Base-by-base conservation (phyloP, 2,329 filamentous ascomycete genomes). In the Penicillium sp. region DNA sequence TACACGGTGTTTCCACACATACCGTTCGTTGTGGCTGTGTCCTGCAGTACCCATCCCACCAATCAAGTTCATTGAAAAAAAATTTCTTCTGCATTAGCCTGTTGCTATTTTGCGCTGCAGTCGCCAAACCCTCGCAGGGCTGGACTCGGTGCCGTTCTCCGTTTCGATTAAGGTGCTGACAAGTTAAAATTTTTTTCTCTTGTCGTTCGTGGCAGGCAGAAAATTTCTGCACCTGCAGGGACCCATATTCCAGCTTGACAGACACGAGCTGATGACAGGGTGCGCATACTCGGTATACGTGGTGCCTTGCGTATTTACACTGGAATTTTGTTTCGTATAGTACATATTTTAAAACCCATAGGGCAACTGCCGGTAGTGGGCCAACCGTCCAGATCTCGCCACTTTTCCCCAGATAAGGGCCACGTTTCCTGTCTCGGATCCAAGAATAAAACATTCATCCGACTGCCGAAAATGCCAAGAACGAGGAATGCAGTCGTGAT, bases 81-180 rank as follows among this genome's bases (percentile, higher is more conserved):
- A 61, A 29, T 48, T 24, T 65, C 58, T 58, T 50, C n/a, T 65
- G 64, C 64, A 66, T 65, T 64, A 66, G 61, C n/a, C 37, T 45
- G 55, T 65, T 61, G 56, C 63, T 63, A 63, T 58, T 60, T 47
- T 61, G 54, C 55, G 58, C 49, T 63, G 58, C 61, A 62, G 46
- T 47, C 49, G 31, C 60, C 52, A 35, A 42, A 54, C 42, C 33
- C 43, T 35, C 19, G 29, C 52, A 53, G 44, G 9, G 24, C 47
- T 24, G 16, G 14, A 52, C 48, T 52, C 54, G 54, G 37, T 53
- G 42, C 37, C 56, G 50, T 42, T 47, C 52, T 31, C 24, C 22
- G 50, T 27, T 19, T 37, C 21, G 47, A 54, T 64, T 67, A 64
- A 58, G 42, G 65, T 67, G 63, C 64, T 66, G 62, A 67, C 65